Evolutionary conservation across 768 basidiomycete genomes (phyloP).

Genomic region (Amyloporia xantha): DNA sequence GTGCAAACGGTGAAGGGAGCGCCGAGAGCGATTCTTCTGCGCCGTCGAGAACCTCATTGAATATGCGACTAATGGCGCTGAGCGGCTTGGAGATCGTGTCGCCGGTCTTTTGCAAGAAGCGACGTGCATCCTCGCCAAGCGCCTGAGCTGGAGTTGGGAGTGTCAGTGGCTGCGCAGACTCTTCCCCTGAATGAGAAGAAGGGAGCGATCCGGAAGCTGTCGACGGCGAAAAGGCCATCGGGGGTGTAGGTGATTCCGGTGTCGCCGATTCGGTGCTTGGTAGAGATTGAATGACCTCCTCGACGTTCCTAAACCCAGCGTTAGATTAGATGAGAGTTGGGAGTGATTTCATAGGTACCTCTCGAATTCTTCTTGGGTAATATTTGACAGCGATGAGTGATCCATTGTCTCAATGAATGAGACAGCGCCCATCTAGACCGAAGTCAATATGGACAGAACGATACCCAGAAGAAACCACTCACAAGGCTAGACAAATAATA

Average conservation of each 20-base stretch:
- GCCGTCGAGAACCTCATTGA: conserved; percentile 75
- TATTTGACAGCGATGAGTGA: conserved; percentile 88
- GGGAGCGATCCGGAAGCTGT: conserved; percentile 11
- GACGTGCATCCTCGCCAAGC: conserved; percentile 64
- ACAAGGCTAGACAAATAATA: conserved; percentile 97
- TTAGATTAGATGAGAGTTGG: neutral
- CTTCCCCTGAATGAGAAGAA: conserved; percentile 69
- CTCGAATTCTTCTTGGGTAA: conserved; percentile 92
- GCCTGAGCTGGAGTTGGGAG: conserved; percentile 45
- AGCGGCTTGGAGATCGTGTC: conserved; percentile 88
- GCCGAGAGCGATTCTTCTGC: conserved; percentile 59
- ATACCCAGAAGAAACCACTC: too few relatives aligned
- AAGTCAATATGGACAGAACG: neutral
- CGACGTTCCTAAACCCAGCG: conserved; percentile 41
- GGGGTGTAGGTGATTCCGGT: conserved; percentile 22
- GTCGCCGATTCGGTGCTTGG: conserved; percentile 30
- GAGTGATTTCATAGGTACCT: conserved; percentile 25
- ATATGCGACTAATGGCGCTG: conserved; percentile 82
- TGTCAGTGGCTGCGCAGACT: conserved; percentile 77
- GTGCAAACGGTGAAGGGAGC: conserved; percentile 64
- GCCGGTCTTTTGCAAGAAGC: conserved; percentile 84
- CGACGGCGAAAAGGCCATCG: conserved; percentile 26
- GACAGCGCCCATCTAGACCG: conserved; percentile 82
- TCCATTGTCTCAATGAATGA: conserved; percentile 99
- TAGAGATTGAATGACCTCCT: conserved; percentile 48